Evolutionary conservation across 2,329 filamentous ascomycete species (phyloP), one percentile per base, ranked within the genome.

Genomic region (Beauveria rudraprayagi): DNA sequence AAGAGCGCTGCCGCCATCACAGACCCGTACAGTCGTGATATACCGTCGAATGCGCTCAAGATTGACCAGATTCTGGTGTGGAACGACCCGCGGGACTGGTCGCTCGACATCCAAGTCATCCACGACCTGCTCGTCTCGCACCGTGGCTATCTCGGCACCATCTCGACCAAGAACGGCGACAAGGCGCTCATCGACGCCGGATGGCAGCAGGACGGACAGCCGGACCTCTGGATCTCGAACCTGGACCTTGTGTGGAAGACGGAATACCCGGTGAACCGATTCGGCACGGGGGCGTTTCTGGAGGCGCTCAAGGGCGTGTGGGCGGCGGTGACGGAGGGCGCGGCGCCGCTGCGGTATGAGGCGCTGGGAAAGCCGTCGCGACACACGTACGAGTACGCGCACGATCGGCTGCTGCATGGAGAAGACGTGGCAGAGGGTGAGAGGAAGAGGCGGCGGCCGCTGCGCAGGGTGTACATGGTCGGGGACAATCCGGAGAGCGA

Each of bases 21-120:
- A 8, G 72, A 75, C 10, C 67, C 72, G 6, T 72, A 73, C 61
- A 70, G 72, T 46, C 68, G 63, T 8, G 63, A 66, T 70, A 77
- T 74, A 64, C 75, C 63, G 57, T 69, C 60, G 0, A 69, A 76
- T 10, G 74, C 79, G 10, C 80, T 93, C 53, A 92, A 91, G 67
- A 88, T 99, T 66, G 91, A 96, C 70, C 92, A 92, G 30, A 85
- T 97, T 30, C 89, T 97, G 69, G 89, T 97, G 7, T 97, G 93
- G 81, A 96, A 96, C 72, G 94, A 97, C 73, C 92, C 94, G 3
- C 85, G 94, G 61, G 94, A 99, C 77, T 99, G 94, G 94, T 92
- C 90, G 1, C 81, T 97, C 10, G 93, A 97, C 72, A 85, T 86
- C 2, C 90, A 96, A 70, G 78, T 97, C 67, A 88, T 97, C 61